Conservation (phyloP, 164 flowering plant species). For the Vitis cinerea region DNA sequence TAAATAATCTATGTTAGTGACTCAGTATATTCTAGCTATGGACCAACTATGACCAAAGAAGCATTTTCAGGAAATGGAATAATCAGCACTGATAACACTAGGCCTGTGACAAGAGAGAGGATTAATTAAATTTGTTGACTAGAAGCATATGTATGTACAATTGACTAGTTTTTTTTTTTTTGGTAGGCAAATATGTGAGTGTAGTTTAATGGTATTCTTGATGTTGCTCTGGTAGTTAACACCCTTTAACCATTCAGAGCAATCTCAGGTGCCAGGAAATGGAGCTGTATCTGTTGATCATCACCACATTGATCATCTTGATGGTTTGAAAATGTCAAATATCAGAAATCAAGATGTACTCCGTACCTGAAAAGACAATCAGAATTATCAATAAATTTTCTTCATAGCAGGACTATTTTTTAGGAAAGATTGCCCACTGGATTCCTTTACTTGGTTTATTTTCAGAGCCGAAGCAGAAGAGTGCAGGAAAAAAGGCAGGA, state of each 20-base stretch:
- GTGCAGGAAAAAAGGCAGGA: constrained; percentile 40
- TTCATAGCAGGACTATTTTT: not conserved
- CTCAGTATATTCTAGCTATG: no score
- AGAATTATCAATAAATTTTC: not conserved
- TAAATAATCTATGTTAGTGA: no score
- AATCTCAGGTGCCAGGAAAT: not conserved
- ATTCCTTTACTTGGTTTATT: constrained; percentile 4
- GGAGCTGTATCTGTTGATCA: not conserved
- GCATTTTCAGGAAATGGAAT: no score
- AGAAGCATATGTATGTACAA: not conserved
- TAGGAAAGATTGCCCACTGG: not conserved
- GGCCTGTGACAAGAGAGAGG: no score
- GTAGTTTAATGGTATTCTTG: not conserved
- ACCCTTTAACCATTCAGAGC: not conserved
- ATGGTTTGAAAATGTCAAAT: not conserved
- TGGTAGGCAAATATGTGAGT: not conserved
- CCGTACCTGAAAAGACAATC: not conserved
- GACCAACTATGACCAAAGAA: no score
- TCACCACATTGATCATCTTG: not conserved
- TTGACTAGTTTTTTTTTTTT: not conserved
- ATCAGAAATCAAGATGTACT: not conserved
- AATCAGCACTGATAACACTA: no score
- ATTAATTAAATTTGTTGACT: no score
- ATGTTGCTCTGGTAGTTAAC: not conserved
- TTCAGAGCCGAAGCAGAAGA: constrained; percentile 37